Base-by-base conservation (phyloP, 495 filamentous ascomycete species). In the Penicillium psychrofluorescens region DNA sequence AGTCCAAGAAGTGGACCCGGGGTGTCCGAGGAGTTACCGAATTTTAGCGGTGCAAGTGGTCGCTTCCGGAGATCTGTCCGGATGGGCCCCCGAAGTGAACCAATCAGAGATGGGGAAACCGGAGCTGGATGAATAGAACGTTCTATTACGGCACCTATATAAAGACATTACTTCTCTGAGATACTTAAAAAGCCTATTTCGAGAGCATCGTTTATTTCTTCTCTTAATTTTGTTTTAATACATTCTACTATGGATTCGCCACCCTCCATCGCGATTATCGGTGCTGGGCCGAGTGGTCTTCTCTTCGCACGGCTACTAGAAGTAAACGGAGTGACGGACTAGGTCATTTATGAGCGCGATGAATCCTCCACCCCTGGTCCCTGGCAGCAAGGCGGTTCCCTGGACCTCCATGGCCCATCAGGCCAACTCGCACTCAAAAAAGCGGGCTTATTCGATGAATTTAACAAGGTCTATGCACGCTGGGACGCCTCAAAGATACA, bases 221-320 rank as follows among this genome's bases (percentile, higher is more conserved):
- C 16, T 16, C 16, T 16, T 16, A 1, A 16, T 16, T 16, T 16
- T 4, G 16, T 16, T 16, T 1, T 16, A 16, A 1, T 16, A 1
- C 4, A 16, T 16, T 16, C 4, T 16, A 1, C 16, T 1, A 16
- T 16, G 16, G 16, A 16, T 16, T 16, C 4, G 16, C 16, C 1
- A 16, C 56, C 59, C 36, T 56, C 36, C 29, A 74, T 80, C 37
- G 75, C 75, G n/a, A 77, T 79, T 46, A 62, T 78, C 29, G 75
- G 76, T 41, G 76, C 59, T 35, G 79, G 77, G 0, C 77, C 76
- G 14, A 64, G 63, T 10, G 77, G 79, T 30, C 64, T 76, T 14
- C 67, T 70, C 15, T 65, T 82, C 13, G 76, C 76, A 8, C 62
- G 67, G 29, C 62, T 81, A 40, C 67, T 81, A 11, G 63, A 72